Evolutionary conservation across 257 asterid genomes (phyloP), one percentile per base, ranked within the genome.

Genomic region (Plectranthus barbatus): DNA sequence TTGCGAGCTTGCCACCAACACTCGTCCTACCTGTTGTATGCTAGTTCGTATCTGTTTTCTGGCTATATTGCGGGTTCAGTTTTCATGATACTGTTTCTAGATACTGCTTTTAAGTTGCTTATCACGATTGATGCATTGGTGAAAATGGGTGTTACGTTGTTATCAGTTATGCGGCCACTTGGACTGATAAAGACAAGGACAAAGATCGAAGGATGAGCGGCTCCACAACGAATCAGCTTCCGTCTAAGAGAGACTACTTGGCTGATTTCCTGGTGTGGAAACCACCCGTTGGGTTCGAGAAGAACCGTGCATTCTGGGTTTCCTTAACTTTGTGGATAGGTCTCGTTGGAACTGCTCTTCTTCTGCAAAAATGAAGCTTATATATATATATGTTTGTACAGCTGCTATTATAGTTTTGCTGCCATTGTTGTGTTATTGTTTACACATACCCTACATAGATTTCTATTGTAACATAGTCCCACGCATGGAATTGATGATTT

Each of bases 151-250:
- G 10, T 3, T 23, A 21, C 37, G 41, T 18, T 60, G 9, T 52
- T 37, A 51, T 59, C 85, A 88, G 95, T 54, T 91, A 91, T 19
- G 98, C 98, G n/a, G 96, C 73, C 34, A 78, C 87, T 29, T 91
- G 98, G 98, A 84, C 73, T 4, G 95, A 86, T 73, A 91, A 91
- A 69, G 17, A 85, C 81, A 92, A 89, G 88, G 97, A 87, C 79
- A 74, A n/a, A 40, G 89, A 84, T 54, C 71, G 78, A 60, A 83
- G 77, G 68, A 67, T 74, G 66, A 83, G 74, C 36, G 74, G 79
- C n/a, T 81, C 95, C 15, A 85, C 86, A 0, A 86, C 90, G 1
- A 87, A 84, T 67, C 95, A 85, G 79, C 82, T 83, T 51, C 81
- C 89, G 39, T 87, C 96, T 24, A 57, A 40, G 70, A 80, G 65